phyloP scores from a whole-genome alignment of 2,329 filamentous ascomycete species.

The Colletotrichum sp. region DNA sequence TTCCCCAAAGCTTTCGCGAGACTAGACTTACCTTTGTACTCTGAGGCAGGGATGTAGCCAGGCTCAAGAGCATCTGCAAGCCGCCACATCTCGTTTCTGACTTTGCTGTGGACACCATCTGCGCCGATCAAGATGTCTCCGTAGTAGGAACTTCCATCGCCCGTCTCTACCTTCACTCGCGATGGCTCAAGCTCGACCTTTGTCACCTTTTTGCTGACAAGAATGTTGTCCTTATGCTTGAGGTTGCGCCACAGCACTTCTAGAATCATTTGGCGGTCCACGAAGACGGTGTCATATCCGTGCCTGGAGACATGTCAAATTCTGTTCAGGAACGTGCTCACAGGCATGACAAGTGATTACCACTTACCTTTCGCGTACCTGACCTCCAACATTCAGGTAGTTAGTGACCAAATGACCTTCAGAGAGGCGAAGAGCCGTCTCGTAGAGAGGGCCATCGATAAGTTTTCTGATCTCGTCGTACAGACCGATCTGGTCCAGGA shows the following conservation, averaged over 20 bases:
- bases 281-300: conserved; percentile 33
- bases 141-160: not conserved
- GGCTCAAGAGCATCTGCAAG: conserved; percentile 24
- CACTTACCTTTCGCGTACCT: not conserved
- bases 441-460: not conserved
- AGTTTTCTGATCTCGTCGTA: conserved; percentile 24
- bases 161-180: not conserved
- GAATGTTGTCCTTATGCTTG: conserved; percentile 26
- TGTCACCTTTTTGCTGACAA: not conserved
- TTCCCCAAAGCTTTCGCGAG: too few species aligned
- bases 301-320: conserved; percentile 12
- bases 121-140: conserved; percentile 28
- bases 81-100: conserved; percentile 33
- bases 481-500: conserved; percentile 54
- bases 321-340: not conserved
- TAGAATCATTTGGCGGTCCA: conserved; percentile 39
- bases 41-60: conserved; percentile 24
- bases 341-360: not conserved
- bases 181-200: not conserved
- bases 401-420: not conserved
- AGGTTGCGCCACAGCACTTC: conserved; percentile 35
- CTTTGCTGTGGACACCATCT: conserved; percentile 43
- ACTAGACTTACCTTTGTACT: conserved; percentile 15
- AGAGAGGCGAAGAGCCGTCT: not conserved
- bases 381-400: not conserved